phyloP scores from a whole-genome alignment of 805 yeast genomes.

The Naumovozyma dairenensis region DNA sequence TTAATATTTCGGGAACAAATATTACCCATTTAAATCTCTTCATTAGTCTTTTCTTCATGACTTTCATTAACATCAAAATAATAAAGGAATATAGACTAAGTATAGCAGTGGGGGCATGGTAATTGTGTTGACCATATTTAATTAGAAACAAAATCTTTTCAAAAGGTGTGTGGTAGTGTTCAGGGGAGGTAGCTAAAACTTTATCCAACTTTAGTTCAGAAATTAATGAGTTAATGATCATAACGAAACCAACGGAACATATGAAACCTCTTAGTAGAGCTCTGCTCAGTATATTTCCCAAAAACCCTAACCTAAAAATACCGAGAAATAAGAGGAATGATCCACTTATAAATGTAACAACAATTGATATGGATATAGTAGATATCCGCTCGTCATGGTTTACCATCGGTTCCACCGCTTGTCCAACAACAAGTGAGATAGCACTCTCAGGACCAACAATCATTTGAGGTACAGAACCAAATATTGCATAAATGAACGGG shows the following conservation, averaged over 20 bases:
- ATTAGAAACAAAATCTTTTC: slow-evolving; percentile 55
- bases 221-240: slow-evolving; percentile 67
- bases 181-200: slow-evolving; percentile 36
- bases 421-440: slow-evolving; percentile 73
- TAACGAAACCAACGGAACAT: slow-evolving; percentile 75
- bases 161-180: slow-evolving; percentile 59
- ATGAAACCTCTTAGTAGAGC: slow-evolving; percentile 75
- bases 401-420: slow-evolving; percentile 50
- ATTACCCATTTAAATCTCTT: slow-evolving; percentile 35
- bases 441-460: slow-evolving; percentile 92
- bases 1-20: slow-evolving; percentile 76
- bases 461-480: slow-evolving; percentile 84
- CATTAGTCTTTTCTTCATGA: slow-evolving; percentile 32
- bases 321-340: slow-evolving; percentile 64
- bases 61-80: slow-evolving; percentile 34
- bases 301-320: slow-evolving; percentile 71
- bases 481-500: slow-evolving; percentile 63
- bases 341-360: slow-evolving; percentile 69
- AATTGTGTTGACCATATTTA: slow-evolving; percentile 35
- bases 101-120: slow-evolving; percentile 49
- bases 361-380: slow-evolving; percentile 50
- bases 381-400: slow-evolving; percentile 35
- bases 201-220: slow-evolving; percentile 59
- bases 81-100: slow-evolving; percentile 48
- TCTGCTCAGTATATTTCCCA: slow-evolving; percentile 70